These are phyloP conservation scores for Fusarium heterosporum DNA, from an alignment of 2,329 filamentous ascomycete species.

Conservation along the genomic window DNA sequence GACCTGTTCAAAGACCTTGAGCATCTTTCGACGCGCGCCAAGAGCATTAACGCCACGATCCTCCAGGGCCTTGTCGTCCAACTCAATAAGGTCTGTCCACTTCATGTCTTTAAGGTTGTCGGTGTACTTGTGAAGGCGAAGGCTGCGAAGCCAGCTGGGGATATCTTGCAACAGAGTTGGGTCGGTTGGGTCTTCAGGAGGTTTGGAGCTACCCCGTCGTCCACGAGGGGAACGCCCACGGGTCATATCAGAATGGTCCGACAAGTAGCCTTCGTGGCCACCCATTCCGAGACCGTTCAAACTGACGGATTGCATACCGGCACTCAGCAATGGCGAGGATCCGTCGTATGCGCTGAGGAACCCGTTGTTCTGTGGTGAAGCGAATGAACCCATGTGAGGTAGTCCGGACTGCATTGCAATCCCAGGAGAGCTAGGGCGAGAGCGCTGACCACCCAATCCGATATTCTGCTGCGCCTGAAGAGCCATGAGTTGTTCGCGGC, in stretches of 20 bases:
- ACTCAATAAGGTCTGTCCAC: slow-evolving; percentile 91
- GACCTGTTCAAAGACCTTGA: slow-evolving; percentile 99
- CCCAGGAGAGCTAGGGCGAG: slow-evolving; percentile 89
- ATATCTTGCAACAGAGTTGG: slow-evolving; percentile 91
- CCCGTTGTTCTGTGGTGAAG: slow-evolving; percentile 92
- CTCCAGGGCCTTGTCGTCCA: slow-evolving; percentile 94
- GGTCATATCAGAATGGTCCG: slow-evolving; percentile 91
- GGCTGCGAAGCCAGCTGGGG: slow-evolving; percentile 92
- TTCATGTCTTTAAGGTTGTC: slow-evolving; percentile 98
- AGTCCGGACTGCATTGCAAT: slow-evolving; percentile 80
- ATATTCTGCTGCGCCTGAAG: slow-evolving; percentile 77
- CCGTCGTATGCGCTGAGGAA: slow-evolving; percentile 91
- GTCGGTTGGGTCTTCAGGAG: slow-evolving; percentile 96
- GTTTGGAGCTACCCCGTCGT: slow-evolving; percentile 93
- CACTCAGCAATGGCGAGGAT: slow-evolving; percentile 74
- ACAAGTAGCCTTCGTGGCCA: slow-evolving; percentile 86
- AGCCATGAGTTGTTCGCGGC: slow-evolving; percentile 84
- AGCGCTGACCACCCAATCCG: slow-evolving; percentile 76
- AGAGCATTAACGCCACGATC: slow-evolving; percentile 94
- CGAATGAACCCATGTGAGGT: slow-evolving; percentile 75
- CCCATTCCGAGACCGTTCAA: slow-evolving; percentile 77
- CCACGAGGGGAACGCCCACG: slow-evolving; percentile 93
- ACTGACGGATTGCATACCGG: slow-evolving; percentile 76
- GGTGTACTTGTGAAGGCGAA: slow-evolving; percentile 98
- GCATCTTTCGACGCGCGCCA: slow-evolving; percentile 94